Conservation (phyloP, 1,284 basidiomycete genomes). For the Sphagnurus paluster region DNA sequence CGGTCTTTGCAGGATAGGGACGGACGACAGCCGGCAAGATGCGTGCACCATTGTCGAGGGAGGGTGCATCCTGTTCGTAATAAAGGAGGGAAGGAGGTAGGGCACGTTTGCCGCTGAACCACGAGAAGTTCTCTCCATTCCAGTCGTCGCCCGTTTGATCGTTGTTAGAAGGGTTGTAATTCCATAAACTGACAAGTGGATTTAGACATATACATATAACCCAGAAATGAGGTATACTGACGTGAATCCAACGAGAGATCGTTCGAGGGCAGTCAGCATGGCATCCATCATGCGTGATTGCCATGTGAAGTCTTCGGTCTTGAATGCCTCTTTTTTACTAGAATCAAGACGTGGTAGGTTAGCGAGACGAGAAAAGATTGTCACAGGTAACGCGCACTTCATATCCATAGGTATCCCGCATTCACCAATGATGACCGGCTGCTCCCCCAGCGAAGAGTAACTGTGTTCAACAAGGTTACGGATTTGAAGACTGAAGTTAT, state of each 20-base stretch:
- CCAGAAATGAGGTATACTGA: slow-evolving; percentile 38
- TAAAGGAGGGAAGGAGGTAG: slow-evolving; percentile 50
- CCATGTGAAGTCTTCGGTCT: slow-evolving; percentile 76
- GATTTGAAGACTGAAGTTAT: slow-evolving; percentile 84
- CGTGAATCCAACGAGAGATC: slow-evolving; percentile 78
- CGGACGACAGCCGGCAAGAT: slow-evolving; percentile 78
- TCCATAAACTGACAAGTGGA: slow-evolving; percentile 72
- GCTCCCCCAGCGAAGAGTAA: slow-evolving; percentile 70
- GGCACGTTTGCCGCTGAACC: slow-evolving; percentile 74
- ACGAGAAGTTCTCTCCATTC: slow-evolving; percentile 97
- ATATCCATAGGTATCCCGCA: slow-evolving; percentile 93
- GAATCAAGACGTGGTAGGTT: background rate
- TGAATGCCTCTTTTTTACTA: slow-evolving; percentile 73
- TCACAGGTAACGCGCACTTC: slow-evolving; percentile 62
- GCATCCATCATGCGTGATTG: slow-evolving; percentile 90
- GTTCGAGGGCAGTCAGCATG: slow-evolving; percentile 77
- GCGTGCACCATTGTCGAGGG: slow-evolving; percentile 80
- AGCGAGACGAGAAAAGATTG: background rate
- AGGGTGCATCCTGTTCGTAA: slow-evolving; percentile 55
- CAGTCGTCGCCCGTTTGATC: slow-evolving; percentile 85
- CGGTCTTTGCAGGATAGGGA: slow-evolving; percentile 78
- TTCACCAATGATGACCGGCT: slow-evolving; percentile 85
- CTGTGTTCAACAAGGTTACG: slow-evolving; percentile 73
- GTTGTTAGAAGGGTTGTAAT: slow-evolving; percentile 89
- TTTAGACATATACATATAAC: background rate